Base-by-base conservation (phyloP, 1,139 yeast species). In the Lodderomyces elongisporus region DNA sequence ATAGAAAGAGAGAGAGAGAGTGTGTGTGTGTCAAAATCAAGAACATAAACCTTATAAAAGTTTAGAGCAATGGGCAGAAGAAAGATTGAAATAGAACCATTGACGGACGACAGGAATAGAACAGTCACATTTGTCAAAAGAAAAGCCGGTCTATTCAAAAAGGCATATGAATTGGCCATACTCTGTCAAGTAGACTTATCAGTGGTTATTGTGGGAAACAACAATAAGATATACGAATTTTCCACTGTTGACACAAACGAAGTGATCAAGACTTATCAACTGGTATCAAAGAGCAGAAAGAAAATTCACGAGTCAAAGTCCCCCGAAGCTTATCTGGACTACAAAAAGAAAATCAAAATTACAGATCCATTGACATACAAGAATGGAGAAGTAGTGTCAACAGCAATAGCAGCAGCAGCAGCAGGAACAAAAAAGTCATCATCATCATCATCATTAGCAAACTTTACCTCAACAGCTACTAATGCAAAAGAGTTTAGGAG, bases 61-160 rank as follows among this genome's bases (percentile, higher is more conserved):
- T n/a, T n/a, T n/a, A n/a, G n/a, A n/a, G n/a, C 22, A 8, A 91
- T 91, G 98, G 98, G 98, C 33, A 81, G 98, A 69, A 82, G 97
- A 64, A 91, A 91, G 60, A 91, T 91, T 45, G 94, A 85, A 46
- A 91, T 91, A 49, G 80, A 85, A 57, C 97, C 97, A 31, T 78
- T 91, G 41, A 69, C 79, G 5, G 96, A 91, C 47, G 97, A 89
- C 56, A 70, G 97, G 40, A 89, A 88, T 58, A 62, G 88, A 43
- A 79, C 93, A 5, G 89, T 82, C 21, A 91, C 98, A 0, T 91
- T 91, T 57, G 87, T 87, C 44, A 91, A 91, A 58, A 74, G 98
- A 37, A 91, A 89, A 57, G 94, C 95, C 0, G 98, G 98, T 1
- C 66, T 91, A 31, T 89, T 91, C 65, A 91, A 91, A 55, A 91